phyloP scores from a whole-genome alignment of 805 yeast genomes.

The Cyberlindnera xylosilytica region DNA sequence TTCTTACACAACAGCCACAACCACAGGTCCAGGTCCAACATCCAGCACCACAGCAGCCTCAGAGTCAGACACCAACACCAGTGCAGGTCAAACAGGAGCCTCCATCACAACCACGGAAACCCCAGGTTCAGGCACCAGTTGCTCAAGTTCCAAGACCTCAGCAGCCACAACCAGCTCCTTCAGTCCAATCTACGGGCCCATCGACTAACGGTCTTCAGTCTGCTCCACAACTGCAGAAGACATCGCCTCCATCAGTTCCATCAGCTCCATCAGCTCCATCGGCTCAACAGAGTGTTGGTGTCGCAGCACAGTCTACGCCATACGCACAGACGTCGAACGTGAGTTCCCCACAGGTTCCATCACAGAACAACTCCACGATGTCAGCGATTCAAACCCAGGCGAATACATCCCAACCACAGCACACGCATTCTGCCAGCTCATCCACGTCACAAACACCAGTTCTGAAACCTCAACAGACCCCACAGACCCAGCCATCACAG shows the following conservation, averaged over 20 bases:
- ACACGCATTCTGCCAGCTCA: background rate
- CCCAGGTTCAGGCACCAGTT: background rate
- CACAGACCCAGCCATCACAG: background rate
- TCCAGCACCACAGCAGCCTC: background rate
- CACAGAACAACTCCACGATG: background rate
- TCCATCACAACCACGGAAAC: background rate
- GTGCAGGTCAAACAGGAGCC: background rate
- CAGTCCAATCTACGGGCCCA: background rate
- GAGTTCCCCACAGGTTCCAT: conserved; percentile 4
- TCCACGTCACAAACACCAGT: too few species aligned
- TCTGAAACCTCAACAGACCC: background rate
- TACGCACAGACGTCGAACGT: background rate
- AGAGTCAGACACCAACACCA: background rate
- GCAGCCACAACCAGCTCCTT: background rate
- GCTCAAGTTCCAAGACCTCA: background rate
- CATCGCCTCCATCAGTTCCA: background rate
- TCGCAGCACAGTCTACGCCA: conserved; percentile 9
- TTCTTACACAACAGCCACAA: too few species aligned
- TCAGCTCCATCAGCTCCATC: background rate
- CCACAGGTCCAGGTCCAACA: background rate
- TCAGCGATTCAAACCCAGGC: too few species aligned
- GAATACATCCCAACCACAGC: too few species aligned
- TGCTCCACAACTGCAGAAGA: conserved; percentile 8
- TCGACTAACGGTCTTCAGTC: conserved; percentile 1
- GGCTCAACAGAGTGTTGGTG: background rate